Conservation (phyloP, 1,284 basidiomycete genomes). For the Papiliotrema terrestris region DNA sequence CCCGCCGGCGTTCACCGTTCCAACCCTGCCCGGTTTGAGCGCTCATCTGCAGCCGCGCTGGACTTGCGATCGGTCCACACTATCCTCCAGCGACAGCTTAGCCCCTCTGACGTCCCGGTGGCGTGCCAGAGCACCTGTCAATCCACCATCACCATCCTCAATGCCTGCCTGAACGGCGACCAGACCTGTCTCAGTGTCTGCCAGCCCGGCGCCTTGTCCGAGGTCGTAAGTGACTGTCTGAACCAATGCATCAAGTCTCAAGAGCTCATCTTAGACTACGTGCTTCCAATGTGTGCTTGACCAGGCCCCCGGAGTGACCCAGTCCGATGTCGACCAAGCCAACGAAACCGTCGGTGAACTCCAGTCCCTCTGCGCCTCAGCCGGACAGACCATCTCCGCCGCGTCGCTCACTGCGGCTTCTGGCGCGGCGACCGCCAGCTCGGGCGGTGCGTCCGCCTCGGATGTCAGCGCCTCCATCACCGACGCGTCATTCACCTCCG, state of each 20-base stretch:
- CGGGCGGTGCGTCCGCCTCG: background rate
- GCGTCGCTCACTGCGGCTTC: conserved; percentile 3
- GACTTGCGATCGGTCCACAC: conserved; percentile 10
- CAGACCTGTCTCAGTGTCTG: conserved; percentile 29
- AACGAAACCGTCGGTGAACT: conserved; percentile 19
- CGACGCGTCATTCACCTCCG: conserved; percentile 6
- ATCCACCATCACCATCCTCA: conserved; percentile 24
- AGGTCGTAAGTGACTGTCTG: conserved; percentile 15
- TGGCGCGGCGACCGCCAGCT: conserved; percentile 1
- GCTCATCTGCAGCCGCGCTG: conserved; percentile 9
- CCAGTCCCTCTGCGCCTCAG: conserved; percentile 15
- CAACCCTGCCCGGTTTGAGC: too few species aligned
- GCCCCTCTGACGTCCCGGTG: conserved; percentile 20
- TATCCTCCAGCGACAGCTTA: conserved; percentile 22
- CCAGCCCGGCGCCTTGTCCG: conserved; percentile 19
- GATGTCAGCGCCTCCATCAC: conserved; percentile 9
- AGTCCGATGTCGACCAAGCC: conserved; percentile 12
- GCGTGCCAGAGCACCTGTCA: conserved; percentile 21
- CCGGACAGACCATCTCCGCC: conserved; percentile 21
- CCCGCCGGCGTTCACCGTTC: background rate
- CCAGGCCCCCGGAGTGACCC: conserved; percentile 17
- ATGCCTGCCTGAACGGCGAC: conserved; percentile 40
- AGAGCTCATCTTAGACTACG: background rate
- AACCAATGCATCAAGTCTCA: background rate
- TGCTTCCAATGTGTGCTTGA: conserved; percentile 22